These are phyloP conservation scores for Penicillium olsonii DNA, from an alignment of 2,329 filamentous ascomycete genomes.

Conservation along the genomic window DNA sequence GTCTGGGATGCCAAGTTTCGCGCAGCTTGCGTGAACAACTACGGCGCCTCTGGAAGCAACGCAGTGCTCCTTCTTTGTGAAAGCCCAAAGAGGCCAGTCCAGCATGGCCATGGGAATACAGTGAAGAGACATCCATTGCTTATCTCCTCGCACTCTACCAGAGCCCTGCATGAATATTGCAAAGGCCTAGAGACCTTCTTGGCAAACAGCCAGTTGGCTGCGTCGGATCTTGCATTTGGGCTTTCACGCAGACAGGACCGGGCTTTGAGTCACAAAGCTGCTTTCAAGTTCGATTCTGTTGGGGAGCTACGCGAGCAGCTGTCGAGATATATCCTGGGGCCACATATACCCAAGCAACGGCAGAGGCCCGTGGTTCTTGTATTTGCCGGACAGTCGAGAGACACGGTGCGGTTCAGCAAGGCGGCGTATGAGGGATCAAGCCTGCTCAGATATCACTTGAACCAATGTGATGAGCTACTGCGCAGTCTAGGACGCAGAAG, in stretches of 20 bases:
- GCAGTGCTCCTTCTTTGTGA: neutral
- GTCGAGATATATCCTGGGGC: neutral
- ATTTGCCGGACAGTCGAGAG: neutral
- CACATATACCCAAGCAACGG: no score
- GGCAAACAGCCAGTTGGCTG: neutral
- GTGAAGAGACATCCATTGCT: neutral
- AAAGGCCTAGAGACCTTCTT: neutral
- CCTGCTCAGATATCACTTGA: neutral
- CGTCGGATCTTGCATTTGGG: neutral
- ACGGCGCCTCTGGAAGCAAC: neutral
- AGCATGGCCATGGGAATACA: neutral
- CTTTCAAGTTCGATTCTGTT: neutral
- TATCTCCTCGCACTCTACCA: neutral
- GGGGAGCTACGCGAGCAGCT: neutral
- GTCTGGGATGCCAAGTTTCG: neutral
- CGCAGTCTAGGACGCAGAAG: neutral
- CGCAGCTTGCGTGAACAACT: neutral
- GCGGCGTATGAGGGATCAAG: neutral
- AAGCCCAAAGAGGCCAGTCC: neutral
- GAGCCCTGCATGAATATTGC: neutral
- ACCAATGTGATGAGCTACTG: neutral
- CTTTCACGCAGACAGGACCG: neutral
- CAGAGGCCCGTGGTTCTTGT: neutral
- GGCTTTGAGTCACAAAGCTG: neutral
- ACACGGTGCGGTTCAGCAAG: neutral